phyloP scores from a whole-genome alignment of 2,329 filamentous ascomycete genomes.

The Graphiopsis chlorocephala region DNA sequence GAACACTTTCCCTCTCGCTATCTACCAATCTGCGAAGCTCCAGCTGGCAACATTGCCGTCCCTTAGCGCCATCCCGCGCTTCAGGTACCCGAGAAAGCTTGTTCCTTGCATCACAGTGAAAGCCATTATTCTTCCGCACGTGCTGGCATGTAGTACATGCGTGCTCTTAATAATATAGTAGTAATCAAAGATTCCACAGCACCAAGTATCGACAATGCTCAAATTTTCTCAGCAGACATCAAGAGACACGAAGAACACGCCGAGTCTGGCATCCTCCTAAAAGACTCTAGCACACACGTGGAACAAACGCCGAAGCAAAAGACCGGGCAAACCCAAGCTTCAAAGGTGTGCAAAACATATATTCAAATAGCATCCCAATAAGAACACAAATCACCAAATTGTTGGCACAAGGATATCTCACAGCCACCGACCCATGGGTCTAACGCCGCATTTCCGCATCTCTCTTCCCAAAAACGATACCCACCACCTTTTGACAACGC shows the following conservation, averaged over 20 bases:
- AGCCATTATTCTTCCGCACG: slow-evolving; percentile 2
- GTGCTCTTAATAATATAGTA: too few species aligned
- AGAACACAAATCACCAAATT: not conserved
- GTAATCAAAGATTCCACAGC: too few species aligned
- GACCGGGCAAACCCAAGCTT: too few species aligned
- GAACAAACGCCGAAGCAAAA: not conserved
- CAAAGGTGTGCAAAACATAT: not conserved
- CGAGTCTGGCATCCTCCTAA: not conserved
- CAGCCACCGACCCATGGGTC: not conserved
- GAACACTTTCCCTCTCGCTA: not conserved
- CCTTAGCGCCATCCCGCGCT: not conserved
- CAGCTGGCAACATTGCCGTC: slow-evolving; percentile 9
- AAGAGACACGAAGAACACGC: not conserved
- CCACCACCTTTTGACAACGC: not conserved
- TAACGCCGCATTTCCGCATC: not conserved
- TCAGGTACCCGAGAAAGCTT: slow-evolving; percentile 10
- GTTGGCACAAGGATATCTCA: not conserved
- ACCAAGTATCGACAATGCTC: not conserved
- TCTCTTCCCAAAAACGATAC: not conserved
- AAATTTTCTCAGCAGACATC: not conserved
- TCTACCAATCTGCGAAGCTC: slow-evolving; percentile 4
- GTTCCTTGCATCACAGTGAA: not conserved
- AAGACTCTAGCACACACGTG: not conserved
- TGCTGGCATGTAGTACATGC: slow-evolving; percentile 7
- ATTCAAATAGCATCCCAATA: not conserved